Conservation (phyloP, 2,329 filamentous ascomycete species). For the Colletotrichum neosansevieriae region DNA sequence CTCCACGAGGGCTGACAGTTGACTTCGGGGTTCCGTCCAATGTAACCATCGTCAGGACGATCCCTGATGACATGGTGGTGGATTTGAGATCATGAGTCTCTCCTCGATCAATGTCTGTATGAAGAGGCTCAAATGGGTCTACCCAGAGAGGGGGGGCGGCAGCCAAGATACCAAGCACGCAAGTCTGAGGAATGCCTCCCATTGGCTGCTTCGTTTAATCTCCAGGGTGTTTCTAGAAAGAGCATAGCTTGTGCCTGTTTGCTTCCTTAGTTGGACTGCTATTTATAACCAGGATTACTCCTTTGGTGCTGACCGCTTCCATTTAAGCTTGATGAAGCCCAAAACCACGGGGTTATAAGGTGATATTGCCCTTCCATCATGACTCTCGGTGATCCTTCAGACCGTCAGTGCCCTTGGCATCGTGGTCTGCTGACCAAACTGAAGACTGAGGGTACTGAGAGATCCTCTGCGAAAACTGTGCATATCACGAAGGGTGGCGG, state of each 20-base stretch:
- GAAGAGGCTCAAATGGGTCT: constrained; percentile 20
- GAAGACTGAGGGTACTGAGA: neutral
- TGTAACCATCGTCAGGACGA: neutral
- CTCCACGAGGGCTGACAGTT: constrained; percentile 1
- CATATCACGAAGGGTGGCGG: neutral
- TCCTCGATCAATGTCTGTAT: constrained; percentile 24
- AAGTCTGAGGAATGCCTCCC: neutral
- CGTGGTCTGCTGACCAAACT: neutral
- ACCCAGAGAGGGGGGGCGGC: neutral
- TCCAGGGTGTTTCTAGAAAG: neutral
- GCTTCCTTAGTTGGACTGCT: neutral
- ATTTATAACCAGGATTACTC: neutral
- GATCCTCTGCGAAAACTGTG: neutral
- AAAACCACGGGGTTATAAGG: no score
- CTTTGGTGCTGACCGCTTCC: neutral
- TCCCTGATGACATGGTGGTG: neutral
- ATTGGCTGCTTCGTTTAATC: neutral
- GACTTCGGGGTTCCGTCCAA: constrained; percentile 11
- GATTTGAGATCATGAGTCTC: constrained; percentile 13
- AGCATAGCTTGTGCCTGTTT: neutral
- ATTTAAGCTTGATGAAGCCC: neutral
- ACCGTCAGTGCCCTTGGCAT: neutral
- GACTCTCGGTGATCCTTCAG: neutral
- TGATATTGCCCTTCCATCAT: no score
- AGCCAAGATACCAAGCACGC: neutral